Evolutionary conservation across 2,329 filamentous ascomycete genomes (phyloP).

Genomic region (Colletotrichum costaricense): DNA sequence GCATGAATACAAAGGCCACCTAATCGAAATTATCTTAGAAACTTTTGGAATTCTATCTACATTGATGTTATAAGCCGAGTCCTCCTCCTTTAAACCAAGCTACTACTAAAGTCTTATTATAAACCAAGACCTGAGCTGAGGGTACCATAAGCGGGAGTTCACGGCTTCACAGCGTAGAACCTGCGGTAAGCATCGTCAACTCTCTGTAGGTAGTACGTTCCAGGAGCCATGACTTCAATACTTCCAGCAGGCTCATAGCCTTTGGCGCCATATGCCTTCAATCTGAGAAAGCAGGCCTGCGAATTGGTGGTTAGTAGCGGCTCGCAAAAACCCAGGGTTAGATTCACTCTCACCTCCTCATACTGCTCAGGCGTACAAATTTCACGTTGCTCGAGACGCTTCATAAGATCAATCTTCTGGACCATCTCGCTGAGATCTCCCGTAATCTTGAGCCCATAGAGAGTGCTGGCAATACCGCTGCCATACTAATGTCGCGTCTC

Average conservation of each 20-base stretch:
- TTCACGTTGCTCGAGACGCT: constrained; percentile 11
- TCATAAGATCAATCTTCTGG: constrained; percentile 20
- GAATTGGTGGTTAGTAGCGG: not conserved
- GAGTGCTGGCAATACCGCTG: constrained; percentile 18
- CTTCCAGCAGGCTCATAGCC: constrained; percentile 4
- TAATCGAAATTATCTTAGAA: too few relatives aligned
- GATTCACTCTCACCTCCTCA: not conserved
- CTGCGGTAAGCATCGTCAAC: constrained; percentile 10
- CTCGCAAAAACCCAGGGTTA: rapidly evolving
- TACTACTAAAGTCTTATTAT: too few relatives aligned
- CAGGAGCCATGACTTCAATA: not conserved
- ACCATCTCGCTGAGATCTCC: constrained; percentile 15
- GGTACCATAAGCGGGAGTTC: not conserved
- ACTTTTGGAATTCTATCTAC: too few relatives aligned
- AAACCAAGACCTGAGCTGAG: too few relatives aligned
- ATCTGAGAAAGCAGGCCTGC: constrained; percentile 10
- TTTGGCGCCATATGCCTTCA: constrained; percentile 17
- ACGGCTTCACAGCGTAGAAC: constrained; percentile 2
- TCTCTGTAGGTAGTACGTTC: constrained; percentile 5
- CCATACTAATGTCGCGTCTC: not conserved
- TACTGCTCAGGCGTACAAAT: not conserved
- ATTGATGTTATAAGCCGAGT: too few relatives aligned
- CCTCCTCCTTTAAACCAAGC: too few relatives aligned
- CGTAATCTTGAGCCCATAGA: constrained; percentile 21
- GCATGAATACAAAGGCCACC: too few relatives aligned